phyloP scores from a whole-genome alignment of 305 asterid genomes.

The Andrographis paniculata region DNA sequence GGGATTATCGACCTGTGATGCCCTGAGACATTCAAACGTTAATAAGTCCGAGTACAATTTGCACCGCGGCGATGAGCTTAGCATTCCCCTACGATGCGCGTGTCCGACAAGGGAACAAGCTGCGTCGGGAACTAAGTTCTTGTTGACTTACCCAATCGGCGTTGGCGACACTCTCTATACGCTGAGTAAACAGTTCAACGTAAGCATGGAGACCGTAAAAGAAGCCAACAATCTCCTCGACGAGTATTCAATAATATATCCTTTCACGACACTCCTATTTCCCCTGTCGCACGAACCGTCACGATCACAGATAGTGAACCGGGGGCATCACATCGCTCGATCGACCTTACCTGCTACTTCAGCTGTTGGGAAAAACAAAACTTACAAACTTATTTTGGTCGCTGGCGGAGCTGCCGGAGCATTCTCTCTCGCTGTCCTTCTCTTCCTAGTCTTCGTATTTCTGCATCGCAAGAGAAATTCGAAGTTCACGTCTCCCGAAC shows the following conservation, averaged over 20 bases:
- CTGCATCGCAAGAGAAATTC: slow-evolving; percentile 18
- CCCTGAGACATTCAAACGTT: slow-evolving; percentile 21
- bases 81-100: slow-evolving; percentile 51
- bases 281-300: slow-evolving; percentile 38
- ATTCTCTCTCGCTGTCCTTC: slow-evolving; percentile 23
- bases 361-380: slow-evolving; percentile 13
- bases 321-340: neutral
- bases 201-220: slow-evolving; percentile 12
- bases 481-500: slow-evolving; percentile 10
- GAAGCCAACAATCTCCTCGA: slow-evolving; percentile 35
- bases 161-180: slow-evolving; percentile 25
- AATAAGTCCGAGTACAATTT: slow-evolving; percentile 12
- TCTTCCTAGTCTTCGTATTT: slow-evolving; percentile 17
- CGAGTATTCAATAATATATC: slow-evolving; percentile 24
- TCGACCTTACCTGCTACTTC: slow-evolving; percentile 17
- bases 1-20: slow-evolving; percentile 45
- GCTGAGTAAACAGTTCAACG: slow-evolving; percentile 35
- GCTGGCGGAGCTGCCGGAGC: slow-evolving; percentile 30
- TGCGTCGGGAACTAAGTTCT: slow-evolving; percentile 25
- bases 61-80: slow-evolving; percentile 25
- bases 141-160: slow-evolving; percentile 40
- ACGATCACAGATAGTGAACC: slow-evolving; percentile 17
- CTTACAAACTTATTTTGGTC: slow-evolving; percentile 19
- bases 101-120: slow-evolving; percentile 45
- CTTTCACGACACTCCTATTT: slow-evolving; percentile 47